Percentiles rank a stretch among this genome's conserved stretches.
Conservation (phyloP, 2,329 filamentous ascomycete genomes). For the Aspergillus thermomutatus region DNA sequence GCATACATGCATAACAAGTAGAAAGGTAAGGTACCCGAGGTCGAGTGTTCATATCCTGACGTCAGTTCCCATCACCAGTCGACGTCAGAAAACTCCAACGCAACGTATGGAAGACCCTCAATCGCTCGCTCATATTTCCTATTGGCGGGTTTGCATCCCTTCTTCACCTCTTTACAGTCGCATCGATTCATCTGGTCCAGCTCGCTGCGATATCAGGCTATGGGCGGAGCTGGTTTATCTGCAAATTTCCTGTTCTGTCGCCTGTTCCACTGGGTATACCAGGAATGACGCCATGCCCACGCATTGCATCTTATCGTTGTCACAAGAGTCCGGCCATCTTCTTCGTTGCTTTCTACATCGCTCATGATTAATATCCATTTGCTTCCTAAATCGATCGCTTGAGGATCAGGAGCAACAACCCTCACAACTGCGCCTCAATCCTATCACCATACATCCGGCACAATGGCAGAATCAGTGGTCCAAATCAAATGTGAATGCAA, state of each 20-base stretch:
- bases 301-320: neutral
- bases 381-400: neutral
- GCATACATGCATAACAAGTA: too few species aligned
- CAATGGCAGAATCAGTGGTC: slow-evolving; percentile 51
- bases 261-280: neutral
- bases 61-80: neutral
- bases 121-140: neutral
- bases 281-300: neutral
- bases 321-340: neutral
- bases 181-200: neutral
- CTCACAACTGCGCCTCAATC: slow-evolving; percentile 9
- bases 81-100: neutral
- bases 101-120: too few species aligned
- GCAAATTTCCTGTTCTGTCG: neutral
- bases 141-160: neutral
- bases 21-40: neutral
- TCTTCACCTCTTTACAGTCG: neutral
- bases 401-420: neutral
- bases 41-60: neutral
- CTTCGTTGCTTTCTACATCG: neutral
- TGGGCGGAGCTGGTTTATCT: neutral
- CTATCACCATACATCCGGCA: neutral
- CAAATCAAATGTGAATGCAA: slow-evolving; percentile 56
- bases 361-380: neutral
- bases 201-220: neutral